Conservation (phyloP, 345 rosid genomes). For the Aquilaria yunnanensis region DNA sequence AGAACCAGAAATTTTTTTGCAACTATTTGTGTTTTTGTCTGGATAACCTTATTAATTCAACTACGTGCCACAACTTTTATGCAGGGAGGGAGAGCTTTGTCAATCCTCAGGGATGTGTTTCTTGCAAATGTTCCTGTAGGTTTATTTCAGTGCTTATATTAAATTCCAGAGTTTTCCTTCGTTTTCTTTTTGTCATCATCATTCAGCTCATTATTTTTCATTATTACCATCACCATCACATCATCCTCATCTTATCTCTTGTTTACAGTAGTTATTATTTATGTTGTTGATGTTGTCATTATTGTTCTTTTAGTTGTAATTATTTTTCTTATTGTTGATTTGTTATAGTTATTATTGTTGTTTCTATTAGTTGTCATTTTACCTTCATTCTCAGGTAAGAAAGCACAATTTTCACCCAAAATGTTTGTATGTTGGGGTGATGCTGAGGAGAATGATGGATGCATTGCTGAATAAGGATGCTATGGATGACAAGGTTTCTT, state of each 20-base stretch:
- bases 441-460: slow-evolving; percentile 93
- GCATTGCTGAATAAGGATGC: slow-evolving; percentile 93
- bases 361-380: neutral
- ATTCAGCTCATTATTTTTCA: neutral
- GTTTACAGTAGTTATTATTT: too few relatives aligned
- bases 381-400: slow-evolving; percentile 38
- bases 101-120: slow-evolving; percentile 64
- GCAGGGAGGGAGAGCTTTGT: slow-evolving; percentile 64
- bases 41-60: too few relatives aligned
- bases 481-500: slow-evolving; percentile 90
- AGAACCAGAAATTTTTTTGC: neutral
- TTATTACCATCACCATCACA: slow-evolving; percentile 8
- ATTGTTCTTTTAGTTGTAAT: too few relatives aligned
- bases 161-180: neutral
- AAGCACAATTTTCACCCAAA: slow-evolving; percentile 71
- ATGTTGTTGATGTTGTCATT: too few relatives aligned
- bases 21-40: too few relatives aligned
- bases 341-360: too few relatives aligned
- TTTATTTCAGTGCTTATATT: slow-evolving; percentile 10
- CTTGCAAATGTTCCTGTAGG: slow-evolving; percentile 90
- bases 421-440: slow-evolving; percentile 90
- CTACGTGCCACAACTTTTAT: neutral
- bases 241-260: too few relatives aligned
- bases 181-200: slow-evolving; percentile 7
- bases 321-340: too few relatives aligned